Evolutionary conservation across 1,284 basidiomycete genomes (phyloP).

Genomic region (Leccinum holopus): DNA sequence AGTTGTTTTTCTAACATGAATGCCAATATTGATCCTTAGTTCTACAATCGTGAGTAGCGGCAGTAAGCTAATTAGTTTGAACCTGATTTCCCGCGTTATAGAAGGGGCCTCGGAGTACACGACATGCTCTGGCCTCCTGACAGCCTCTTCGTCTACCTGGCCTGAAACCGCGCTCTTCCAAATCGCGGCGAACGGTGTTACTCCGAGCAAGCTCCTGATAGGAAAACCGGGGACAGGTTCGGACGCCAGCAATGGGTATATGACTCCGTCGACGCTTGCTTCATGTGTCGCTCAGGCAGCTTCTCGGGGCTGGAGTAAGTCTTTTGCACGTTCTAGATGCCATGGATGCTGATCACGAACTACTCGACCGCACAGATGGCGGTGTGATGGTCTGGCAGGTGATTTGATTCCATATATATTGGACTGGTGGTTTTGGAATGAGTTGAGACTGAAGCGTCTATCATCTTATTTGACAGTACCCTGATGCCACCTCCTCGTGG

Average conservation of each 20-base stretch:
- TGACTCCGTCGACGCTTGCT: slow-evolving; percentile 51
- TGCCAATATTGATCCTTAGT: slow-evolving; percentile 35
- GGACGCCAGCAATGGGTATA: slow-evolving; percentile 61
- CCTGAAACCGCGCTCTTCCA: slow-evolving; percentile 55
- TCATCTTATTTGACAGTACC: slow-evolving; percentile 21
- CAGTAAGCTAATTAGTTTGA: background rate
- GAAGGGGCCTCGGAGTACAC: slow-evolving; percentile 48
- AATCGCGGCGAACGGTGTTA: slow-evolving; percentile 55
- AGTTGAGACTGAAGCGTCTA: slow-evolving; percentile 39
- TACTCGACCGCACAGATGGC: slow-evolving; percentile 37
- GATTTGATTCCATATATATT: background rate
- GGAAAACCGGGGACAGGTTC: slow-evolving; percentile 58
- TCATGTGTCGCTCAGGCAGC: slow-evolving; percentile 55
- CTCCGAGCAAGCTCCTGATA: slow-evolving; percentile 53
- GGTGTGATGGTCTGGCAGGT: slow-evolving; percentile 50
- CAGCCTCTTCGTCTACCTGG: slow-evolving; percentile 40
- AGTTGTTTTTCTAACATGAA: slow-evolving; percentile 6
- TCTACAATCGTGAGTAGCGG: slow-evolving; percentile 57
- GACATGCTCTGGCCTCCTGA: slow-evolving; percentile 44
- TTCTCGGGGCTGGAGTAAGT: slow-evolving; percentile 56
- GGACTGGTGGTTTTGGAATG: background rate
- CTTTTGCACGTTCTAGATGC: slow-evolving; percentile 1
- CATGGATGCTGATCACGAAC: slow-evolving; percentile 5
- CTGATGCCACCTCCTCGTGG: slow-evolving; percentile 27
- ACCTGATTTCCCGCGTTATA: slow-evolving; percentile 14